Base-by-base conservation (phyloP, 129 eudicot species). In the Helichrysum umbraculigerum region DNA sequence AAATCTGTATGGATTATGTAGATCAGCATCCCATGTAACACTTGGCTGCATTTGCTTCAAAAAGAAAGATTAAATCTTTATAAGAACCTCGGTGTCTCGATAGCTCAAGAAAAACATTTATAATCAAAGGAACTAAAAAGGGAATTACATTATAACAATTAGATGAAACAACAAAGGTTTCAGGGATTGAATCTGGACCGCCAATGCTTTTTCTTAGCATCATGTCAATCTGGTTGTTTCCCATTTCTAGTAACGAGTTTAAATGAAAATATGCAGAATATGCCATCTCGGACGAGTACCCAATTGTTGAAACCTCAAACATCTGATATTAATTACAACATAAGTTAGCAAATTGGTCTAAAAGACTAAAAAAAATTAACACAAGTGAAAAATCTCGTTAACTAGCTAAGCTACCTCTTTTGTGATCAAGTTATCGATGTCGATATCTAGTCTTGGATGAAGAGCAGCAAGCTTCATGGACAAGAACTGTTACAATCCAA, bases 381-480 rank as follows among this genome's bases (percentile, higher is more conserved):
- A 12, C n/a, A 12, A 1, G 6, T 47, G 16, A 42, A 21, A 41
- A 32, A 61, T 61, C 41, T 39, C n/a, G 21, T 56, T 28, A 29
- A 72, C 54, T 28, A 29, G 56, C 54, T 81, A 93, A 29, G 56
- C 54, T 81, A 93, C 97, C 90, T 93, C 93, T 87, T 91, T 89
- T 66, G 82, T 69, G 85, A 86, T 73, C 52, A 89, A 54, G 82
- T 76, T 85, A 19, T 94, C 94, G 14, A 87, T 77, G 88, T 89
- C 84, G 63, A 84, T 79, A 50, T 94, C 92, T 28, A 89, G 83
- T 57, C 76, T 84, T 54, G 96, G 96, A 78, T 87, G 89, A 20
- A 91, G 87, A 41, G 93, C 72, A 74, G 99, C 96, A 71, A 94
- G 87, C 69, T 87, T 94, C 99, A 94, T 94, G 57, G 99, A 94